These are phyloP conservation scores for Gaeumannomyces sp. DNA, from an alignment of 2,329 filamentous ascomycete genomes.

Conservation along the genomic window DNA sequence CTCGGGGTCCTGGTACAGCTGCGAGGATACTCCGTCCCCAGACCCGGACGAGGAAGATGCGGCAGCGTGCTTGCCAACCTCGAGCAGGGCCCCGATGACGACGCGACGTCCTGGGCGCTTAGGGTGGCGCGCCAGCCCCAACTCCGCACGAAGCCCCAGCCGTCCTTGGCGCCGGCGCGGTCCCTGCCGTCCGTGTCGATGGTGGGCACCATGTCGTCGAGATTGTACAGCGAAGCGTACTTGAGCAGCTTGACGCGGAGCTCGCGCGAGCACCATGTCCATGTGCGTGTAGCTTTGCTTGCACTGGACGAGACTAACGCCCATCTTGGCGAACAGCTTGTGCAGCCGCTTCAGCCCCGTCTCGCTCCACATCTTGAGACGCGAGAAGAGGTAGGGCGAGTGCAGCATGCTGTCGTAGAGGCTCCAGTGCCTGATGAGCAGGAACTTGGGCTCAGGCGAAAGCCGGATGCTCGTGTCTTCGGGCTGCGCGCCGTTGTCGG, in stretches of 20 bases:
- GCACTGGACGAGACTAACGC: slow-evolving; percentile 86
- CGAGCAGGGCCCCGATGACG: slow-evolving; percentile 82
- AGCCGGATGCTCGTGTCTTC: slow-evolving; percentile 89
- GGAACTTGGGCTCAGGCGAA: slow-evolving; percentile 87
- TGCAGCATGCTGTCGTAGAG: slow-evolving; percentile 98
- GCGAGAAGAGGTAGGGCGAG: slow-evolving; percentile 86
- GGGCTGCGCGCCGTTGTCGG: slow-evolving; percentile 78
- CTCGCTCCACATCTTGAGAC: slow-evolving; percentile 92
- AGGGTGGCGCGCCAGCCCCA: slow-evolving; percentile 97
- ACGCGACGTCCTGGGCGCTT: slow-evolving; percentile 90
- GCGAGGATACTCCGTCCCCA: slow-evolving; percentile 23
- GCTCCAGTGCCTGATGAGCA: slow-evolving; percentile 93
- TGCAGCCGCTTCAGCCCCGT: slow-evolving; percentile 80
- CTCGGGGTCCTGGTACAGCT: slow-evolving; percentile 37
- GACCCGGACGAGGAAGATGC: slow-evolving; percentile 24
- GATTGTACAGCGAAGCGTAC: slow-evolving; percentile 86
- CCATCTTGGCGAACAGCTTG: slow-evolving; percentile 97
- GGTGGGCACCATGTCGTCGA: slow-evolving; percentile 86
- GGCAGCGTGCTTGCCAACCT: slow-evolving; percentile 65
- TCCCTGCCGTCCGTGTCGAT: slow-evolving; percentile 65
- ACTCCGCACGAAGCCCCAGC: slow-evolving; percentile 93
- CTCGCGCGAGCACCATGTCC: slow-evolving; percentile 86
- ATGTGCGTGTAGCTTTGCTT: slow-evolving; percentile 96
- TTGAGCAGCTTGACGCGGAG: slow-evolving; percentile 74
- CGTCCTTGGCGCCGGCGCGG: slow-evolving; percentile 70